These are phyloP conservation scores for Lepidopterella palustris DNA, from an alignment of 495 filamentous ascomycete species.

Conservation along the genomic window DNA sequence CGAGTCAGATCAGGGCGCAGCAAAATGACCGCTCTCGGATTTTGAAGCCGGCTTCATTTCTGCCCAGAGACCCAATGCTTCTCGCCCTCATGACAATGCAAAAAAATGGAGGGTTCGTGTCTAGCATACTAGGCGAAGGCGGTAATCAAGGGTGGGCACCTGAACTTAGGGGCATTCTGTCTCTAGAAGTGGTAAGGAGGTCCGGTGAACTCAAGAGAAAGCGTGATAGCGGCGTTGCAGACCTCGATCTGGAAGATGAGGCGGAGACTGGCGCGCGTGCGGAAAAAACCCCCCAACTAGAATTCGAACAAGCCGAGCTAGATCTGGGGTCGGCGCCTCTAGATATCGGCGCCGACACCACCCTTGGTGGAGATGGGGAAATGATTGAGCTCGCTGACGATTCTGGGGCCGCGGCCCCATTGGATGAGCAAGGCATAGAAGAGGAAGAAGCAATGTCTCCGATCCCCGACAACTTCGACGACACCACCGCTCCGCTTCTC, in stretches of 20 bases:
- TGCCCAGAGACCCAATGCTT: conserved; percentile 78
- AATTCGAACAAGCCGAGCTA: conserved; percentile 26
- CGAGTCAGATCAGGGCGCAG: conserved; percentile 62
- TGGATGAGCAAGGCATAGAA: conserved; percentile 29
- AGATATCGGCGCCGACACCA: conserved; percentile 26
- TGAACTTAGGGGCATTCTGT: conserved; percentile 78
- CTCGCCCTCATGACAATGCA: conserved; percentile 86
- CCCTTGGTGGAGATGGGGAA: conserved; percentile 17
- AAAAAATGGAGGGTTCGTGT: conserved; percentile 80
- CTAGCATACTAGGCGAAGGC: conserved; percentile 67
- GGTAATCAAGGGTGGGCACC: conserved; percentile 79
- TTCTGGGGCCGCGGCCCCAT: conserved; percentile 2
- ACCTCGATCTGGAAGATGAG: conserved; percentile 69
- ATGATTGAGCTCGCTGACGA: conserved; percentile 16
- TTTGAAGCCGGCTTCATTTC: conserved; percentile 66
- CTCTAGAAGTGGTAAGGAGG: conserved; percentile 68
- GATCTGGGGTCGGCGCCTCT: conserved; percentile 6
- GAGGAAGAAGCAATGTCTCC: conserved; percentile 30
- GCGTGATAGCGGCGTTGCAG: conserved; percentile 79
- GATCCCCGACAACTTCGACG: conserved; percentile 54
- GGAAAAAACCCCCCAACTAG: conserved; percentile 32
- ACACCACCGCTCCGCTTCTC: conserved; percentile 63
- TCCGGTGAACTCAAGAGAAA: conserved; percentile 86
- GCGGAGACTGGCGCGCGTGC: conserved; percentile 11
- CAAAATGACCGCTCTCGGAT: conserved; percentile 76